These are phyloP conservation scores for Phytophthora europaea DNA, from an alignment of 352 stramenopile genomes.

Conservation along the genomic window DNA sequence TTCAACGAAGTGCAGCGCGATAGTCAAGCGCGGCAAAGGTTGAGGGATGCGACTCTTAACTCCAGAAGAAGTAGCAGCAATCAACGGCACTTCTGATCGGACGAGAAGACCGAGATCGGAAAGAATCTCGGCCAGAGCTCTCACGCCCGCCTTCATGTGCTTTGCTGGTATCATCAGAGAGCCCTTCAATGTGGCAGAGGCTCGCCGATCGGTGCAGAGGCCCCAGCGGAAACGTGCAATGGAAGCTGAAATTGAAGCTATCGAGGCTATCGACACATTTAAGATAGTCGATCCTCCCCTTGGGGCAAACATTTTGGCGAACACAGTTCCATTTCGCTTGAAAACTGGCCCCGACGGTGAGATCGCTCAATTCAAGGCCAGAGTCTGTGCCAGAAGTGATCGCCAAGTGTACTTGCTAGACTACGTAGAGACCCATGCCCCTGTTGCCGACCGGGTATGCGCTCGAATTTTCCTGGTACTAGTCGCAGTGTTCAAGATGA, in stretches of 20 bases:
- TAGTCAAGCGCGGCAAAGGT: no score
- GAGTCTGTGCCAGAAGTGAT: constrained; percentile 4
- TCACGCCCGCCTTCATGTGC: background rate
- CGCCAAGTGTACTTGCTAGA: background rate
- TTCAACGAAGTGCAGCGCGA: no score
- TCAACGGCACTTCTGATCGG: background rate
- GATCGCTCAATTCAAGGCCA: background rate
- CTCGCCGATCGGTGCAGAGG: background rate
- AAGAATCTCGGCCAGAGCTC: background rate
- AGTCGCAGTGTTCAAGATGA: background rate
- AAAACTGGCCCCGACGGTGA: background rate
- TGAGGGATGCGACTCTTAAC: no score
- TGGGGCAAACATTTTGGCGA: background rate
- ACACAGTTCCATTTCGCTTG: constrained; percentile 6
- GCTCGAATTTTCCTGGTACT: constrained; percentile 7
- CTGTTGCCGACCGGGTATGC: background rate
- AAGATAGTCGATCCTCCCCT: background rate
- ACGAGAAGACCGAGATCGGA: background rate
- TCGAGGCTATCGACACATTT: background rate
- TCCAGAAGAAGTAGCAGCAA: no score
- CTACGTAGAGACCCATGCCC: background rate
- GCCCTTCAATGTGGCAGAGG: background rate
- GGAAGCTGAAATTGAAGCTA: background rate
- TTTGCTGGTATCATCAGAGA: background rate
- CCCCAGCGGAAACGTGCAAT: constrained; percentile 8